Conservation (phyloP, 768 basidiomycete genomes). For the Rhodotorula taiwanensis region DNA sequence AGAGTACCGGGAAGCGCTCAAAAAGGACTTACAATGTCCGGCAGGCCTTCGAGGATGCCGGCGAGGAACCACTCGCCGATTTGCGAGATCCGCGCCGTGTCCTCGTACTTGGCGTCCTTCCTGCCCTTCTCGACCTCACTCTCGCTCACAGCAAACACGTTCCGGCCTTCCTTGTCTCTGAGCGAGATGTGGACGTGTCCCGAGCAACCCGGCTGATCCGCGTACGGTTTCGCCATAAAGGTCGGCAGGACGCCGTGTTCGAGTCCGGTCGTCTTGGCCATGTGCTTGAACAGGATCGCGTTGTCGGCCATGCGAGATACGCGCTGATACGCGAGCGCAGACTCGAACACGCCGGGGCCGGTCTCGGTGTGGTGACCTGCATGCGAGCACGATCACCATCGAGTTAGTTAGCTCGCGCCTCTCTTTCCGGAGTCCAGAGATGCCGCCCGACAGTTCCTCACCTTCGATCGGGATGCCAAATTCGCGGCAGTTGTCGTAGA, state of each 20-base stretch:
- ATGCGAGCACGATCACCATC: too few relatives aligned
- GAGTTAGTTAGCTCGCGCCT: neutral
- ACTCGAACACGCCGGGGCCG: slow-evolving; percentile 51
- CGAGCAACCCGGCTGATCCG: slow-evolving; percentile 85
- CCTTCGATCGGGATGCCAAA: slow-evolving; percentile 80
- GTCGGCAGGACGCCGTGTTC: slow-evolving; percentile 80
- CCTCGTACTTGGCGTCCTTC: slow-evolving; percentile 63
- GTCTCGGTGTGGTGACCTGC: slow-evolving; percentile 64
- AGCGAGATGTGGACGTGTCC: slow-evolving; percentile 93
- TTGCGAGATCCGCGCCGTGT: slow-evolving; percentile 76
- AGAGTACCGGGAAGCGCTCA: neutral
- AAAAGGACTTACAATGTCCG: slow-evolving; percentile 60
- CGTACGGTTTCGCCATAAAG: slow-evolving; percentile 54
- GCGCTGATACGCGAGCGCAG: slow-evolving; percentile 74
- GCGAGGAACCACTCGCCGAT: slow-evolving; percentile 89
- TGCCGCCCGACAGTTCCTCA: slow-evolving; percentile 56
- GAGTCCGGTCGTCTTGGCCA: slow-evolving; percentile 88
- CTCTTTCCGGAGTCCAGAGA: too few relatives aligned
- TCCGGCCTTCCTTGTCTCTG: slow-evolving; percentile 59
- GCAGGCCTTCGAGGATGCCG: slow-evolving; percentile 78
- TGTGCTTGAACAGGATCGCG: slow-evolving; percentile 82
- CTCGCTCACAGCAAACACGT: slow-evolving; percentile 68
- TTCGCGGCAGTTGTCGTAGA: slow-evolving; percentile 65
- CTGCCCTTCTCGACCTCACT: slow-evolving; percentile 58
- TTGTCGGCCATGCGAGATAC: slow-evolving; percentile 81